These are phyloP conservation scores for Globisporangium camurandrum DNA, from an alignment of 352 stramenopile genomes.

Conservation along the genomic window DNA sequence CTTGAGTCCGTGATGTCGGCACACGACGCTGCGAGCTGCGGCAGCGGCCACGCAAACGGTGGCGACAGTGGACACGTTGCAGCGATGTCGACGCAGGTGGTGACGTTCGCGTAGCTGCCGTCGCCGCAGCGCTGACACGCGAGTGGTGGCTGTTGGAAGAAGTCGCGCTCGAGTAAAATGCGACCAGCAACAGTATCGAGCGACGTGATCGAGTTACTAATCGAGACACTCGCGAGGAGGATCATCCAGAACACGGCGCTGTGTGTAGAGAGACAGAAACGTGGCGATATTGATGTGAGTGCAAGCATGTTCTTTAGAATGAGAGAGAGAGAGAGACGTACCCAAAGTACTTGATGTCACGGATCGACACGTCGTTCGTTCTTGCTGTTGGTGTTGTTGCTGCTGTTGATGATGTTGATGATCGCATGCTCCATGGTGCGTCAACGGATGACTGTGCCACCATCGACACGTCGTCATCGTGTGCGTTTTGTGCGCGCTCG, in stretches of 20 bases:
- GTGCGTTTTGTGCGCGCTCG: constrained; percentile 18
- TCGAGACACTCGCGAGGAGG: constrained; percentile 44
- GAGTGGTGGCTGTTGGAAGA: constrained; percentile 21
- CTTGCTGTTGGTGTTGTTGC: no score
- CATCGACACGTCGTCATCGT: no score
- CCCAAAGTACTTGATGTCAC: constrained; percentile 39
- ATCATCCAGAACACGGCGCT: constrained; percentile 70
- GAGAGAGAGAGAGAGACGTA: constrained; percentile 4
- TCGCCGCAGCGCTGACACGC: constrained; percentile 28
- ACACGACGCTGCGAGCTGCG: constrained; percentile 26
- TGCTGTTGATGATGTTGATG: no score
- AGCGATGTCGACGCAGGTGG: constrained; percentile 34
- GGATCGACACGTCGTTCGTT: constrained; percentile 17
- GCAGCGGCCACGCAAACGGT: constrained; percentile 35
- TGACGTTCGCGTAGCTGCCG: constrained; percentile 30
- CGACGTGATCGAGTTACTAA: constrained; percentile 78
- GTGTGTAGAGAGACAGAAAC: not conserved
- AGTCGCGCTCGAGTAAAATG: constrained; percentile 75
- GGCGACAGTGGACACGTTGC: constrained; percentile 23
- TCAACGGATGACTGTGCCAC: no score
- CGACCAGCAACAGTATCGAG: constrained; percentile 81
- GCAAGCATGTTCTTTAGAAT: no score
- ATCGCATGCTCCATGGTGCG: no score
- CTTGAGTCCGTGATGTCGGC: constrained; percentile 19
- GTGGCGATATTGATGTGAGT: not conserved